Evolutionary conservation across 345 rosid genomes (phyloP).

Genomic region (Laguncularia racemosa): DNA sequence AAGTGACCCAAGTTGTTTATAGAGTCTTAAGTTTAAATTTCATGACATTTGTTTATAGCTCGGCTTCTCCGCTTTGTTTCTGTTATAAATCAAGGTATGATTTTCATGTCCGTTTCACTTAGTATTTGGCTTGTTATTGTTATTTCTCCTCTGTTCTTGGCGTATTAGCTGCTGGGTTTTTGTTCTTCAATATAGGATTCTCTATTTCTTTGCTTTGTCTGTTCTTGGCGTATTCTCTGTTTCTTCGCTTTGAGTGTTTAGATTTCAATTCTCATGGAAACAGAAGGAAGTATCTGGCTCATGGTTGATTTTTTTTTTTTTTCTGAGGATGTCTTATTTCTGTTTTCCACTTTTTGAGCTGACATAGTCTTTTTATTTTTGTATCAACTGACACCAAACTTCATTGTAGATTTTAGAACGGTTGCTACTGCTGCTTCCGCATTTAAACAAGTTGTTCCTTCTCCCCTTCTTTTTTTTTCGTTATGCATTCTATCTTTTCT

Average conservation of each 20-base stretch:
- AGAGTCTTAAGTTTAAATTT: too few species aligned
- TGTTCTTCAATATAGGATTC: background rate
- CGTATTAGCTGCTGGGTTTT: conserved; percentile 20
- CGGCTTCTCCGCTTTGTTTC: conserved; percentile 30
- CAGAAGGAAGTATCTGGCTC: background rate
- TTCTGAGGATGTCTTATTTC: background rate
- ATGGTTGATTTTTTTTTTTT: background rate
- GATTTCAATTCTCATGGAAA: too few species aligned
- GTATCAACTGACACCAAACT: too few species aligned
- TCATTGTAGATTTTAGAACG: conserved; percentile 45
- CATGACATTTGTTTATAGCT: too few species aligned
- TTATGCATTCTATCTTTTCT: too few species aligned
- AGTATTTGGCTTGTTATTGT: background rate
- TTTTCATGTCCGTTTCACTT: conserved; percentile 1
- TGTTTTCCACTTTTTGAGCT: background rate
- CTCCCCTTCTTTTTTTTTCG: too few species aligned
- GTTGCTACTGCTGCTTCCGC: conserved; percentile 47
- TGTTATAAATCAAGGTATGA: conserved; percentile 14
- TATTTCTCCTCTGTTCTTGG: background rate
- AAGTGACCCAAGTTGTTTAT: too few species aligned
- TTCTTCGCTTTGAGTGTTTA: too few species aligned
- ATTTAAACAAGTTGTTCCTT: conserved; percentile 49
- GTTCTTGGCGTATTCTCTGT: too few species aligned
- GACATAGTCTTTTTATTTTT: too few species aligned
- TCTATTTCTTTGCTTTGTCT: too few species aligned